Evolutionary conservation across 208 protist genomes (phyloP).

Genomic region (Baffinella frigidus): DNA sequence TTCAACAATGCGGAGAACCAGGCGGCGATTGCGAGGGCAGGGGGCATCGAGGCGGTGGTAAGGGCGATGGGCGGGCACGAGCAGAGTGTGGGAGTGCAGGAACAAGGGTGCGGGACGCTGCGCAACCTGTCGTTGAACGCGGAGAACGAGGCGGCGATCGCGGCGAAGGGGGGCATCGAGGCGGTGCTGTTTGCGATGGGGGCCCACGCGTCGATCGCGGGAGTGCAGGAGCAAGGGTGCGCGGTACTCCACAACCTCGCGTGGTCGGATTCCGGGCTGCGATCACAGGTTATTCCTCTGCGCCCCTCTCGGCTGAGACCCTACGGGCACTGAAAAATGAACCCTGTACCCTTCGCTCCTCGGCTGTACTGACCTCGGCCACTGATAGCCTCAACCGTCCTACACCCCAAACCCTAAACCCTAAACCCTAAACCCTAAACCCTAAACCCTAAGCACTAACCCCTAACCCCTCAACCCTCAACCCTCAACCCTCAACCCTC

Average conservation of each 20-base stretch:
- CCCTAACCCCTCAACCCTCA: no score
- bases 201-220: background rate
- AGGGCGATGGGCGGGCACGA: background rate
- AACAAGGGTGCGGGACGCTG: slow-evolving; percentile 20
- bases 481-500: no score
- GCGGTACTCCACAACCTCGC: background rate
- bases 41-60: slow-evolving; percentile 38
- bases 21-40: slow-evolving; percentile 3
- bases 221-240: slow-evolving; percentile 36
- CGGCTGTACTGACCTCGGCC: no score
- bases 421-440: no score
- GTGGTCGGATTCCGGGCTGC: no score
- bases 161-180: slow-evolving; percentile 9
- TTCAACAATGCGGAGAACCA: slow-evolving; percentile 32
- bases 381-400: no score
- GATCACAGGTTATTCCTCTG: no score
- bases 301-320: no score
- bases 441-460: no score
- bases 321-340: no score
- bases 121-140: background rate
- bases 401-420: no score
- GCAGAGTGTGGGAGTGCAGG: background rate
- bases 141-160: background rate
- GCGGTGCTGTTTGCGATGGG: background rate
- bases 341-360: no score